phyloP scores from a whole-genome alignment of 1,284 basidiomycete genomes.

The Apiotrichum gracile region DNA sequence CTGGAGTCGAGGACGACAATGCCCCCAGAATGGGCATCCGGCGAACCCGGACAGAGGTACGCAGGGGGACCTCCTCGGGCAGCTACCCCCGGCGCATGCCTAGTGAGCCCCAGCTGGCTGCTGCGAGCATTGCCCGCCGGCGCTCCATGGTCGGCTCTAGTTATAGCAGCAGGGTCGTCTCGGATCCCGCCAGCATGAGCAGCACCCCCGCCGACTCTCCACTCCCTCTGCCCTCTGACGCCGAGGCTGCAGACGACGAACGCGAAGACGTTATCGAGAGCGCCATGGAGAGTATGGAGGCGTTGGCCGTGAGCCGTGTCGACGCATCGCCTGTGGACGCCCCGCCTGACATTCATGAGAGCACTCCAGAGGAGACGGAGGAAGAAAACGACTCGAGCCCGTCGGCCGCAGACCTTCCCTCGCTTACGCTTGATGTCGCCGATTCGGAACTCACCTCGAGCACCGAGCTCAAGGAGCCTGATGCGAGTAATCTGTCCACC shows the following conservation, averaged over 20 bases:
- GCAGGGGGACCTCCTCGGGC: neutral
- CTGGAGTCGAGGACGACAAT: slow-evolving; percentile 15
- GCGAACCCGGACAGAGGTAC: slow-evolving; percentile 11
- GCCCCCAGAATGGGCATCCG: slow-evolving; percentile 2
- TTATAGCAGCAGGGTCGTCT: neutral
- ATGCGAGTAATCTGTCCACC: too few species aligned
- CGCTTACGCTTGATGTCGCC: neutral
- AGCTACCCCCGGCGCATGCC: slow-evolving; percentile 11
- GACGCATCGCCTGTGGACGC: too few species aligned
- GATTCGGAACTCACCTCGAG: neutral
- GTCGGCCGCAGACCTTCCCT: neutral
- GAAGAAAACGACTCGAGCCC: neutral
- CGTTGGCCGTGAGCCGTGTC: neutral
- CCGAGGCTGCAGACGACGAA: slow-evolving; percentile 2
- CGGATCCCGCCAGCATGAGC: neutral
- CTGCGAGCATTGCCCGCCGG: neutral
- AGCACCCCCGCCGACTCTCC: neutral
- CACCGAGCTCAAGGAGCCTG: neutral
- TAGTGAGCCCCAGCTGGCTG: slow-evolving; percentile 4
- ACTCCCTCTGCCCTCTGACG: neutral
- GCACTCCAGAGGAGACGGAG: slow-evolving; percentile 1
- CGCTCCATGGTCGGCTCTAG: neutral
- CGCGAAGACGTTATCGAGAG: neutral
- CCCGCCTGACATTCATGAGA: slow-evolving; percentile 1
- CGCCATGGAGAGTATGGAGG: neutral